Evolutionary conservation across 495 filamentous ascomycete genomes (phyloP), one percentile per base, ranked within the genome.

Genomic region (Penicillium ucsense): DNA sequence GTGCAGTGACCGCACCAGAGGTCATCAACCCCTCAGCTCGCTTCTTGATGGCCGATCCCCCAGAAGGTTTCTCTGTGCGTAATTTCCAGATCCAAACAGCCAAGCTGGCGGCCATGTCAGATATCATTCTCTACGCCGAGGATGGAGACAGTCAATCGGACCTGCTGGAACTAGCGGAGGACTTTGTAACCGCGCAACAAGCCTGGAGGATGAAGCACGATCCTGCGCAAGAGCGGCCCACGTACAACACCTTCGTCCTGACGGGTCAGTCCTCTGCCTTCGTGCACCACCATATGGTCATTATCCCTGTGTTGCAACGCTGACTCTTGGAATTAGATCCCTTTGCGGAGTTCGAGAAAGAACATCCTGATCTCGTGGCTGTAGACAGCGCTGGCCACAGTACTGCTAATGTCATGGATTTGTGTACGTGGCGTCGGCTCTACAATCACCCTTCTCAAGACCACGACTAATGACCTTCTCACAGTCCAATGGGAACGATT

Each of bases 81-180:
- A 97, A 98, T 64, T 98, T 98, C 56, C 92, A 98, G 57, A 96
- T 97, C 38, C 92, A 98, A 59, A 80, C 88, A 3, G 86, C 85
- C 35, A 98, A 98, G 62, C 71, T 86, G 57, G 89, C 91, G 31
- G 81, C 84, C 49, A 75, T 94, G 28, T 92, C 88, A 4, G 92
- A 98, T 60, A 86, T 98, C 52, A 75, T 98, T 10, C 76, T 98
- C 8, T 98, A 98, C 65, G 86, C 86, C 6, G 84, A 89, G 47
- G 77, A 86, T 49, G 68, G 72, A 12, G 67, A 70, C 8, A 59
- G 61, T 41, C 56, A 64, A 33, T 71, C 68, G 4, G 76, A 83
- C 10, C 73, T 90, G 6, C 65, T 82, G 12, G 74, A 75, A 42
- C 59, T 89, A 33, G 92, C 83, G 2, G 82, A 78, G 66, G 76